Evolutionary conservation across 257 asterid species (phyloP).

Genomic region (Nicotiana attenuata): DNA sequence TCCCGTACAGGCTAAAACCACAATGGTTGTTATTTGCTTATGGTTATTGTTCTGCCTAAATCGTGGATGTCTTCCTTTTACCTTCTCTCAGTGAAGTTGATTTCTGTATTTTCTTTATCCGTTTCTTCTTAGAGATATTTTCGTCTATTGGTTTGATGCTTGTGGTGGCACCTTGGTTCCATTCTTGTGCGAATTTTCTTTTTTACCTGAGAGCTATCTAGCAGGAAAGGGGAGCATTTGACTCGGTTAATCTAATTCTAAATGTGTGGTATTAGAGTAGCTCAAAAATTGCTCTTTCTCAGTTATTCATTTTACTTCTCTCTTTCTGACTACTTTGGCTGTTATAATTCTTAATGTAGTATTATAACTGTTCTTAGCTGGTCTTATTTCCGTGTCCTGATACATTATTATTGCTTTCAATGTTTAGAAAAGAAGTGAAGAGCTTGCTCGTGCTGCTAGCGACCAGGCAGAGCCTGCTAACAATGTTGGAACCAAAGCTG

Average conservation of each 20-base stretch:
- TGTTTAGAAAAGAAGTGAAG: conserved; percentile 60
- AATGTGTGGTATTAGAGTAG: not conserved
- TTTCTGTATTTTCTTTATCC: not conserved
- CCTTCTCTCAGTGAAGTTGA: not conserved
- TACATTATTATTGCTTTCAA: conserved; percentile 4
- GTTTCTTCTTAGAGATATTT: not conserved
- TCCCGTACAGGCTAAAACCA: not conserved
- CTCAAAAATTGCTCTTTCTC: not conserved
- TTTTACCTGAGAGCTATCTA: not conserved
- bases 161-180: not conserved
- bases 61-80: not conserved
- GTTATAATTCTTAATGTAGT: not conserved
- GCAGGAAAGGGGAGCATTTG: not conserved
- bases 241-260: not conserved
- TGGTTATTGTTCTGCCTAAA: not conserved
- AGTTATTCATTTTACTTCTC: not conserved
- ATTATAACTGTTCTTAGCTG: not conserved
- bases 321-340: not conserved
- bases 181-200: not conserved
- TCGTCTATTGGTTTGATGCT: not conserved
- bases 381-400: not conserved
- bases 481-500: conserved; percentile 39
- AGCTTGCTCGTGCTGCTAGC: conserved; percentile 44
- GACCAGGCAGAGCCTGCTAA: conserved; percentile 47
- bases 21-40: not conserved